phyloP scores from a whole-genome alignment of 2,329 filamentous ascomycete genomes.

The Leptosphaerulina australis region DNA sequence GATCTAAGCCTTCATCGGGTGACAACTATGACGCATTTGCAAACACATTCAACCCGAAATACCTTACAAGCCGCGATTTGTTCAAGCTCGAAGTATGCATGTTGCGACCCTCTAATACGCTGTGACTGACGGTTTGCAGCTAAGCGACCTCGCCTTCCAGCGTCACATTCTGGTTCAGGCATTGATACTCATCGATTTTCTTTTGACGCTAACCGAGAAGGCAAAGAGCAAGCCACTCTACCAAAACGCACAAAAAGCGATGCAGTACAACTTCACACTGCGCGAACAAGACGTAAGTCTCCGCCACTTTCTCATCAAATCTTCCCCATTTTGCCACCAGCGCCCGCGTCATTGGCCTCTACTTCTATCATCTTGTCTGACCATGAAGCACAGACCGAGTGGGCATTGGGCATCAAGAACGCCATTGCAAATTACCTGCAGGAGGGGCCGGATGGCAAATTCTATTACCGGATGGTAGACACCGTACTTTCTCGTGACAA shows the following conservation, averaged over 20 bases:
- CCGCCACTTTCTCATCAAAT: conserved; percentile 22
- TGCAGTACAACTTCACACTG: conserved; percentile 78
- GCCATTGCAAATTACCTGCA: conserved; percentile 83
- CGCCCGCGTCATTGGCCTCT: conserved; percentile 30
- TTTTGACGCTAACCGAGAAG: conserved; percentile 84
- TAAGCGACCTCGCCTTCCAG: conserved; percentile 92
- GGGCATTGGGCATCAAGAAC: conserved; percentile 79
- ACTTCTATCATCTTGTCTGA: conserved; percentile 37
- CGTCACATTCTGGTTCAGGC: conserved; percentile 94
- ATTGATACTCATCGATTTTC: conserved; percentile 91
- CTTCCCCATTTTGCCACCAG: conserved; percentile 22
- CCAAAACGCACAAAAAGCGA: conserved; percentile 79
- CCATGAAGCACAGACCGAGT: conserved; percentile 68
- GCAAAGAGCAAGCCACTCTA: conserved; percentile 79
- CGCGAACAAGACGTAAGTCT: conserved; percentile 79
- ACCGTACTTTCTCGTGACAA: conserved; percentile 95
- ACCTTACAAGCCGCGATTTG: conserved; percentile 93
- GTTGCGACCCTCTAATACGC: conserved; percentile 22
- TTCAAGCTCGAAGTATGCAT: conserved; percentile 85
- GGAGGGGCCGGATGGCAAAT: conserved; percentile 80
- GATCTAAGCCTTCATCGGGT: conserved; percentile 66
- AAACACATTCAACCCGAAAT: conserved; percentile 92
- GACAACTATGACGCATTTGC: conserved; percentile 67
- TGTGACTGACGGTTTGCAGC: conserved; percentile 57
- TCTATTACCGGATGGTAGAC: conserved; percentile 96